phyloP scores from a whole-genome alignment of 2,329 filamentous ascomycete genomes.

The Teratosphaeria epicoccoides region DNA sequence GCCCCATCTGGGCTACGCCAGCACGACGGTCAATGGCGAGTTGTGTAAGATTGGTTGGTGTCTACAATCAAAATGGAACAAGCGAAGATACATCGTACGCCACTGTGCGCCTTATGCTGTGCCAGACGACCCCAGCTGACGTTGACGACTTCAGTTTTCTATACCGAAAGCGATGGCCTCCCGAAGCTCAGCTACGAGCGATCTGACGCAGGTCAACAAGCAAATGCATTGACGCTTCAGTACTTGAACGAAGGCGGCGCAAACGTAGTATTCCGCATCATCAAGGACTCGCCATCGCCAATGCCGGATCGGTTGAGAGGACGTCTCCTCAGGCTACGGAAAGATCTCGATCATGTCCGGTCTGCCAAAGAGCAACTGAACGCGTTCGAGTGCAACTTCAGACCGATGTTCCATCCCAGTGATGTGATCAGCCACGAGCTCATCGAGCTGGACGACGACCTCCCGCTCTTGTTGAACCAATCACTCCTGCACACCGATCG shows the following conservation, averaged over 20 bases:
- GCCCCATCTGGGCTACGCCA: too few relatives aligned
- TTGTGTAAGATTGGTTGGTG: too few relatives aligned
- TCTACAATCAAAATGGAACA: too few relatives aligned
- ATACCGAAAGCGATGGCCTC: constrained; percentile 1
- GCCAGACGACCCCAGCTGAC: neutral
- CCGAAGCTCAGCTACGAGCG: constrained; percentile 9
- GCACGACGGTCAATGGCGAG: too few relatives aligned
- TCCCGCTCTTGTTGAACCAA: constrained; percentile 16
- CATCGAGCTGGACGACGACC: constrained; percentile 13
- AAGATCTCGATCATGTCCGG: constrained; percentile 22
- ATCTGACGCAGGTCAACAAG: constrained; percentile 1
- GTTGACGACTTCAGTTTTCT: neutral
- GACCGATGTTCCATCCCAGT: constrained; percentile 19
- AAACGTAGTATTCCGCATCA: constrained; percentile 26
- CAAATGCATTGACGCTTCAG: constrained; percentile 10
- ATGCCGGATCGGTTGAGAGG: constrained; percentile 8
- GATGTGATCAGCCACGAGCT: constrained; percentile 23
- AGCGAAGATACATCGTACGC: too few relatives aligned
- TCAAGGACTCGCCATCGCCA: constrained; percentile 3
- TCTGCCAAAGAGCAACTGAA: constrained; percentile 18
- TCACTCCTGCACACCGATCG: constrained; percentile 13
- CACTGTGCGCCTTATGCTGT: too few relatives aligned
- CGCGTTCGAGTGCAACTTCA: constrained; percentile 18
- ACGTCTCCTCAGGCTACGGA: constrained; percentile 25
- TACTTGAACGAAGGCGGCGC: constrained; percentile 30